These are phyloP conservation scores for Ilex aquifolium DNA, from an alignment of 257 asterid genomes.

Conservation along the genomic window DNA sequence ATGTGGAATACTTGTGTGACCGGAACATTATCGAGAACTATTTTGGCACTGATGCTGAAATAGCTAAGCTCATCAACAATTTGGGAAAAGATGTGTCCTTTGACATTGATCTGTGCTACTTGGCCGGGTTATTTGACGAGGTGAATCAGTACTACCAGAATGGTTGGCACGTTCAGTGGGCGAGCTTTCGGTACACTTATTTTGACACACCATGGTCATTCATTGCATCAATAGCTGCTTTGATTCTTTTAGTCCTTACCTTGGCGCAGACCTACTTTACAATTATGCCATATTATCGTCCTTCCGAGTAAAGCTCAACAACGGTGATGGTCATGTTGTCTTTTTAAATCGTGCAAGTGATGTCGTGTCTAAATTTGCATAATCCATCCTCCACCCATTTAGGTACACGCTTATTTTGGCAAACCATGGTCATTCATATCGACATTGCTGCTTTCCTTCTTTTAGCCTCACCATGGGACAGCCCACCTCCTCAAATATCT, in stretches of 20 bases:
- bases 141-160: conserved; percentile 56
- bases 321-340: too few relatives aligned
- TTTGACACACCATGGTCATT: conserved; percentile 89
- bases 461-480: too few relatives aligned
- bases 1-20: conserved; percentile 54
- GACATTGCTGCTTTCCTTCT: too few relatives aligned
- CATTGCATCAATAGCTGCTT: conserved; percentile 76
- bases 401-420: too few relatives aligned
- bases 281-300: conserved; percentile 34
- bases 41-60: conserved; percentile 67
- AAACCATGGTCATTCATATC: too few relatives aligned
- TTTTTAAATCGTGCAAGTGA: too few relatives aligned
- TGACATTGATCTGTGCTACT: conserved; percentile 52
- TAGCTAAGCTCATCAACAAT: conserved; percentile 59
- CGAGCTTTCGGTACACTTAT: conserved; percentile 73
- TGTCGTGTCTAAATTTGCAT: too few relatives aligned
- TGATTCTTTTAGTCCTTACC: conserved; percentile 51
- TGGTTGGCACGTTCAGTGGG: conserved; percentile 70
- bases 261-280: conserved; percentile 58
- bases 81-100: conserved; percentile 78
- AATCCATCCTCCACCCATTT: too few relatives aligned
- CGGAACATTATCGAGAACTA: conserved; percentile 61
- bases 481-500: conserved; percentile 17
- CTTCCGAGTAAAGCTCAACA: not conserved
- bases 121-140: conserved; percentile 50